Percentiles rank a stretch among this genome's conserved stretches.
phyloP scores from a whole-genome alignment of 1,284 basidiomycete species.

The Uromyces viciae-fabae region DNA sequence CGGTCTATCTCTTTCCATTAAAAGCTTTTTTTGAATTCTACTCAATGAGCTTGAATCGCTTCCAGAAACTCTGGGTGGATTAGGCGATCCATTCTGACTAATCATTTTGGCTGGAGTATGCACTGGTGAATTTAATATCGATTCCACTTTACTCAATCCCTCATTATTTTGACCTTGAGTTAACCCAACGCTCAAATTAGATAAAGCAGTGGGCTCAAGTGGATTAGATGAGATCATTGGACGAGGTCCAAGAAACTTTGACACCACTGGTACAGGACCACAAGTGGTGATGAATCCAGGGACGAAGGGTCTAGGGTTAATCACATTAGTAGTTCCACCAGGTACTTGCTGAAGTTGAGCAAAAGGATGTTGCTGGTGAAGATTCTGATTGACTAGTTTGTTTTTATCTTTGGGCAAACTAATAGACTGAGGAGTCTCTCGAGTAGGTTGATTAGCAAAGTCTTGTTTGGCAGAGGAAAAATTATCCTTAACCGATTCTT shows the following conservation, averaged over 20 bases:
- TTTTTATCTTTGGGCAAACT: background rate
- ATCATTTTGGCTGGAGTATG: background rate
- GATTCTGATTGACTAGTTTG: background rate
- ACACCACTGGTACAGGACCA: constrained; percentile 13
- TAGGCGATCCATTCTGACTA: too few relatives aligned
- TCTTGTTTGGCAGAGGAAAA: background rate
- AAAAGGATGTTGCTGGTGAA: background rate
- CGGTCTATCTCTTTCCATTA: constrained; percentile 41
- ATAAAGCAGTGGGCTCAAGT: background rate
- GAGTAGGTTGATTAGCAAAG: too few relatives aligned
- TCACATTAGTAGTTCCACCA: too few relatives aligned
- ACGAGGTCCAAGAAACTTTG: constrained; percentile 20
- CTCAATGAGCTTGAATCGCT: background rate
- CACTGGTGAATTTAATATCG: too few relatives aligned
- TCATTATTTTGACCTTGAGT: background rate
- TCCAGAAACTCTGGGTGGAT: too few relatives aligned
- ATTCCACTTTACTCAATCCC: too few relatives aligned
- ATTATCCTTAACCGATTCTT: background rate
- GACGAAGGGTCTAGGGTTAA: constrained; percentile 7
- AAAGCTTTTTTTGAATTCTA: constrained; percentile 33
- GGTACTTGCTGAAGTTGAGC: too few relatives aligned
- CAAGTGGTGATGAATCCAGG: constrained; percentile 27
- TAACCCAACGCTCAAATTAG: background rate
- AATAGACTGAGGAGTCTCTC: too few relatives aligned
- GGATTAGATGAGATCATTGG: background rate